Base-by-base conservation (phyloP, 495 filamentous ascomycete genomes). In the Penicillium pulvis region DNA sequence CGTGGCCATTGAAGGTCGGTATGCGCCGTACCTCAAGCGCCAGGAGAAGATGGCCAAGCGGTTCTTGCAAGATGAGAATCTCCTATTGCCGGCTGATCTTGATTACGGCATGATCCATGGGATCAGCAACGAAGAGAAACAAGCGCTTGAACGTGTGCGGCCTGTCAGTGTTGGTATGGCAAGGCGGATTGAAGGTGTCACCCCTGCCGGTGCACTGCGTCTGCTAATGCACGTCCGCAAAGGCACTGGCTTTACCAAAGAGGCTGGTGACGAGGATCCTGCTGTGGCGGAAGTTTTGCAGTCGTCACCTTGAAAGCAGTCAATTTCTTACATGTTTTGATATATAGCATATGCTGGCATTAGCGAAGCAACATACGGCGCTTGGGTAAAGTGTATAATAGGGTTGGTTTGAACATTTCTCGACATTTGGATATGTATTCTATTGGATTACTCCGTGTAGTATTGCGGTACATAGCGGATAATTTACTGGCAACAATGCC, bases 91-190 rank as follows among this genome's bases (percentile, higher is more conserved):
- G 0, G 53, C 77, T 0, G 90, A 95, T 62, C 66, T 98, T 28
- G 87, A 97, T 61, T 98, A 97, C 62, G 76, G 81, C 16, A 60
- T 60, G 6, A 79, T 98, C 20, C 70, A 78, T 33, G 91, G 92
- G 0, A 77, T 98, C 53, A 91, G 89, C 58, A 81, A 79, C 7
- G 92, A 92, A 60, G 95, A 98, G 78, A 83, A 80, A 63, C 73
- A 79, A 11, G 81, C 87, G 7, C 80, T 98, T n/a, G 76, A 82
- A 33, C 75, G 76, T 23, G 85, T 91, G 10, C 72, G 85, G 42
- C 94, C 94, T 6, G 90, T 92, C 66, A 93, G 82, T 50, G 74
- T 98, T 24, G 95, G 91, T 3, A 93, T 96, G 85, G 93, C 93
- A 17, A 75, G 91, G 50, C 75, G 95, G 10, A 84, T 96, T 51